Conservation (phyloP, 139 green algal genomes). For the Coccomyxa sp. region DNA sequence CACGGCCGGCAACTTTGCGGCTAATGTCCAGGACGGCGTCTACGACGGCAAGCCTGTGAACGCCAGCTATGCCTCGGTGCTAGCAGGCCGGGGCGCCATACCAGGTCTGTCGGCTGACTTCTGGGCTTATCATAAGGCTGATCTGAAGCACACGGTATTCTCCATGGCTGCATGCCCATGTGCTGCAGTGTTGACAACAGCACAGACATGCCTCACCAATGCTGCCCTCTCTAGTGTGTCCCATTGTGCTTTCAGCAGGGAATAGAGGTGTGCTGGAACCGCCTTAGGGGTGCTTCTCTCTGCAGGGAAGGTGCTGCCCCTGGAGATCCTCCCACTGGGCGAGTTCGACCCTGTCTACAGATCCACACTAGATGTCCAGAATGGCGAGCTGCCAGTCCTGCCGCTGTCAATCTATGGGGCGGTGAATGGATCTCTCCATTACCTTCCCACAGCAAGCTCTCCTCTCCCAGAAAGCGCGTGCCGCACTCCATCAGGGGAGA, state of each 20-base stretch:
- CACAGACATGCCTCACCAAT: neutral
- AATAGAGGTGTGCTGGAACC: neutral
- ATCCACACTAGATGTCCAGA: conserved; percentile 63
- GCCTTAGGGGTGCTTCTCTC: neutral
- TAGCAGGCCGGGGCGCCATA: conserved; percentile 11
- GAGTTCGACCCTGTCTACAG: conserved; percentile 82
- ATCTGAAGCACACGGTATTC: neutral
- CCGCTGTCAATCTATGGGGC: conserved; percentile 76
- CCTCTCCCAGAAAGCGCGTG: neutral
- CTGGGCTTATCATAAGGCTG: neutral
- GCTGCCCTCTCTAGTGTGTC: neutral
- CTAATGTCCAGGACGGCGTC: conserved; percentile 61
- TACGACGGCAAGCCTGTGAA: conserved; percentile 50
- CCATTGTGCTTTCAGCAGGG: neutral
- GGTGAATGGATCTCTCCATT: conserved; percentile 17
- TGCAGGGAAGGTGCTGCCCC: conserved; percentile 44
- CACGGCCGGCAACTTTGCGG: conserved; percentile 71
- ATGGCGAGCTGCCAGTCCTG: conserved; percentile 76
- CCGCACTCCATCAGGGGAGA: neutral
- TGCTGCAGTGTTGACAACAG: neutral
- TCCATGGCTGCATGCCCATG: neutral
- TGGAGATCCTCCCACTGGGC: conserved; percentile 77
- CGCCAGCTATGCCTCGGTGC: conserved; percentile 19
- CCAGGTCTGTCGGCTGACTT: conserved; percentile 5
- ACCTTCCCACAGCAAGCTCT: neutral